These are phyloP conservation scores for Acer campestre DNA, from an alignment of 345 rosid species.

Conservation along the genomic window DNA sequence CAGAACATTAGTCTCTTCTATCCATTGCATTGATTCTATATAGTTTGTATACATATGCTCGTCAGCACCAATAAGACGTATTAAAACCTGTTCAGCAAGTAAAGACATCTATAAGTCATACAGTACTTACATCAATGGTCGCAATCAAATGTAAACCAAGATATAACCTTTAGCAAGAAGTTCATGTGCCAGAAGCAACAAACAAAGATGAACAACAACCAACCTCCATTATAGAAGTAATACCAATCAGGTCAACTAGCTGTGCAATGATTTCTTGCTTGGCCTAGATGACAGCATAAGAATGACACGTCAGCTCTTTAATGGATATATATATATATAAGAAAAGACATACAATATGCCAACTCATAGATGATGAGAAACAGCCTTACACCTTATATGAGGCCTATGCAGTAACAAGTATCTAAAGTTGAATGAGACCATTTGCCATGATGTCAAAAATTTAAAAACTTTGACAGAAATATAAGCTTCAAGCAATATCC, in stretches of 20 bases:
- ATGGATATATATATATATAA: not conserved
- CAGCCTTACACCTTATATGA: not conserved
- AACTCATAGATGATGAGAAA: not conserved
- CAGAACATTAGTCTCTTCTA: constrained; percentile 79
- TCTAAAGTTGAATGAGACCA: not conserved
- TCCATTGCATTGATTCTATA: constrained; percentile 79
- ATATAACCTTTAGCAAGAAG: not conserved
- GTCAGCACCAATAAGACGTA: constrained; percentile 88
- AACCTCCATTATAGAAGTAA: constrained; percentile 97
- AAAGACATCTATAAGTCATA: constrained; percentile 13
- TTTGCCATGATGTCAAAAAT: not conserved
- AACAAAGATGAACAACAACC: constrained; percentile 29
- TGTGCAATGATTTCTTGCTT: constrained; percentile 70
- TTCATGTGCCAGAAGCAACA: constrained; percentile 20
- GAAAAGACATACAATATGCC: not conserved
- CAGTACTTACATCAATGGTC: constrained; percentile 3
- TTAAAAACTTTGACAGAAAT: not conserved
- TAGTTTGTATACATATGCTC: constrained; percentile 80
- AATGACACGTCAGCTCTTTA: constrained; percentile 17
- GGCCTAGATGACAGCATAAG: constrained; percentile 50
- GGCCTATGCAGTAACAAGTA: not conserved
- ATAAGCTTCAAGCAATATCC: not conserved
- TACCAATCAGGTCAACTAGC: constrained; percentile 87
- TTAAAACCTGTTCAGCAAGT: constrained; percentile 59
- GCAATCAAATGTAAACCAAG: constrained; percentile 14